Evolutionary conservation across 2,329 filamentous ascomycete species (phyloP).

Genomic region (Phaeophleospora eucalypticola): DNA sequence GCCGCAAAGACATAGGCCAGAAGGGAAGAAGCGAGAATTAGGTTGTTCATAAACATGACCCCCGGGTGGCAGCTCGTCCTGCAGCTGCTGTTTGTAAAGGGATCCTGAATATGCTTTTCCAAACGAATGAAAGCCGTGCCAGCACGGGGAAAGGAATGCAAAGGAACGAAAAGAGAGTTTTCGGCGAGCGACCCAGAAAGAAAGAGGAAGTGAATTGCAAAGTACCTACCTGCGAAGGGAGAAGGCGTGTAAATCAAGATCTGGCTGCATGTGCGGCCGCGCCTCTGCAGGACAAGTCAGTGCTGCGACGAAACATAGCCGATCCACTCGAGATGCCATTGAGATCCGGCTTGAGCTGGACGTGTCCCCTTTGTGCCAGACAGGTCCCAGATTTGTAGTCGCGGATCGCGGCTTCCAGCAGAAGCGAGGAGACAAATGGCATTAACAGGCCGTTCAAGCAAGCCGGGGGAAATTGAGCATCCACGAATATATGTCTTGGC

Average conservation of each 20-base stretch:
- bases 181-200: not conserved
- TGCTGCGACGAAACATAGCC: not conserved
- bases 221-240: not conserved
- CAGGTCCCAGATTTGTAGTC: not conserved
- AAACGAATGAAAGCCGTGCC: conserved; percentile 7
- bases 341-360: not conserved
- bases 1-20: conserved; percentile 1
- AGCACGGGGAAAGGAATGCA: conserved; percentile 1
- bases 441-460: not conserved
- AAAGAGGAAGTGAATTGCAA: not conserved
- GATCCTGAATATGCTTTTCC: not conserved
- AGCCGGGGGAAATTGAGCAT: not conserved
- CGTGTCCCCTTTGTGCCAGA: not conserved
- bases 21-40: not conserved
- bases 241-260: not conserved
- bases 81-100: conserved; percentile 2
- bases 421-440: not conserved
- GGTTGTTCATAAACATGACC: not conserved
- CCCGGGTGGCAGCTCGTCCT: not conserved
- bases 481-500: not conserved
- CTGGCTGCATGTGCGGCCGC: not conserved
- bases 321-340: not conserved
- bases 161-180: conserved; percentile 3
- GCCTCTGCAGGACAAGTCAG: not conserved
- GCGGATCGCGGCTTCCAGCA: not conserved